Conservation (phyloP, 495 filamentous ascomycete genomes). For the Astrothelium subdiscretum region DNA sequence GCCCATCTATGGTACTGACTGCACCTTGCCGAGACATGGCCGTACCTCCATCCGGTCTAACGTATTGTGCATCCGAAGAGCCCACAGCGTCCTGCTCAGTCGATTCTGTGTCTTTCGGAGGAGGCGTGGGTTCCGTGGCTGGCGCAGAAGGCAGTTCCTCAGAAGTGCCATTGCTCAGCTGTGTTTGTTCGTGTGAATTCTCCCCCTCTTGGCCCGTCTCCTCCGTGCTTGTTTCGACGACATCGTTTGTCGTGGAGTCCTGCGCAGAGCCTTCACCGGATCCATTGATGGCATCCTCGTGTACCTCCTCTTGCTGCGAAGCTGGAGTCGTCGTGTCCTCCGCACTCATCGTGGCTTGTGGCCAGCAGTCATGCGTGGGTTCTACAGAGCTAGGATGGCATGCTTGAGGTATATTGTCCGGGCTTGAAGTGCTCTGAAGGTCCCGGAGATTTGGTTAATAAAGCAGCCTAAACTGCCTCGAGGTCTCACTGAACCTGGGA, state of each 20-base stretch:
- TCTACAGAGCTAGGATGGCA: not conserved
- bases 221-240: not conserved
- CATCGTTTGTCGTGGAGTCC: not conserved
- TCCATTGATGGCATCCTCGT: not conserved
- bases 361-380: not conserved
- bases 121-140: not conserved
- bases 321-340: not conserved
- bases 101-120: not conserved
- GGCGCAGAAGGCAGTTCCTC: not conserved
- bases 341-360: not conserved
- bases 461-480: too few species aligned
- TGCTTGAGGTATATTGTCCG: not conserved
- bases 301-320: not conserved
- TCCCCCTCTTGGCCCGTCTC: not conserved
- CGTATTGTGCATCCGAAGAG: not conserved
- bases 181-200: not conserved
- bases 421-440: not conserved
- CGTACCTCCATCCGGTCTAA: not conserved
- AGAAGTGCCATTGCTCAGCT: not conserved
- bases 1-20: not conserved
- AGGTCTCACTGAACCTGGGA: not conserved
- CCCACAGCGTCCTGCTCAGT: not conserved
- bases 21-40: not conserved
- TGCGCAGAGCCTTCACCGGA: not conserved
- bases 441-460: not conserved